Conservation (phyloP, 345 rosid genomes). For the Aethionema arabicum region DNA sequence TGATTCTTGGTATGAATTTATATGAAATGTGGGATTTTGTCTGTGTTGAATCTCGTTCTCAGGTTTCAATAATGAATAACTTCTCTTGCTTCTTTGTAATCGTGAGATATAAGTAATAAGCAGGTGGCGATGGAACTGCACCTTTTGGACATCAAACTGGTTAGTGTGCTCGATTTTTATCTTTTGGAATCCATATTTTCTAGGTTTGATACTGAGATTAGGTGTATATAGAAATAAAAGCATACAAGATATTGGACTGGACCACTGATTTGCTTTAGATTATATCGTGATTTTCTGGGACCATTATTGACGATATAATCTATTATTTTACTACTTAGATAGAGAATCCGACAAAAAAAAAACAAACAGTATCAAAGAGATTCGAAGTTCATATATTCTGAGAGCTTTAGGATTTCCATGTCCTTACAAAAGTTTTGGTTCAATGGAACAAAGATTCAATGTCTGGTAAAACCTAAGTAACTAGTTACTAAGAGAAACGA, state of each 20-base stretch:
- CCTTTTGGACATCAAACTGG: constrained; percentile 8
- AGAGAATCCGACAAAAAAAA: constrained; percentile 23
- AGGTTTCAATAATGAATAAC: constrained; percentile 19
- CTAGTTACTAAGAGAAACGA: constrained; percentile 12
- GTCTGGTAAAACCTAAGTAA: constrained; percentile 18
- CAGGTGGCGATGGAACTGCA: constrained; percentile 4
- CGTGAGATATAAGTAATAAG: constrained; percentile 3
- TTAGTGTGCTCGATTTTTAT: constrained; percentile 1
- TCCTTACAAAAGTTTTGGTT: constrained; percentile 32
- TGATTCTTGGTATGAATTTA: constrained; percentile 1
- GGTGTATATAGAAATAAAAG: neutral
- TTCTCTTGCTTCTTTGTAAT: constrained; percentile 20
- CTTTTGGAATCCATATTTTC: neutral
- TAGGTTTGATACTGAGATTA: constrained; percentile 6
- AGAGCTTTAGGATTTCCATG: constrained; percentile 24
- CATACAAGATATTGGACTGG: too few species aligned
- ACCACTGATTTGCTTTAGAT: neutral
- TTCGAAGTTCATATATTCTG: constrained; percentile 17
- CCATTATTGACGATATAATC: constrained; percentile 20
- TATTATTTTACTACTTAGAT: neutral
- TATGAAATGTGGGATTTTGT: constrained; percentile 20
- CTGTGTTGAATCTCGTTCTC: constrained; percentile 20
- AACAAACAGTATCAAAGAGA: constrained; percentile 13
- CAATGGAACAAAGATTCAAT: constrained; percentile 29
- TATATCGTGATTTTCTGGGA: neutral